Evolutionary conservation across 2,329 filamentous ascomycete genomes (phyloP).

Genomic region (Pestalotiopsis sp.): DNA sequence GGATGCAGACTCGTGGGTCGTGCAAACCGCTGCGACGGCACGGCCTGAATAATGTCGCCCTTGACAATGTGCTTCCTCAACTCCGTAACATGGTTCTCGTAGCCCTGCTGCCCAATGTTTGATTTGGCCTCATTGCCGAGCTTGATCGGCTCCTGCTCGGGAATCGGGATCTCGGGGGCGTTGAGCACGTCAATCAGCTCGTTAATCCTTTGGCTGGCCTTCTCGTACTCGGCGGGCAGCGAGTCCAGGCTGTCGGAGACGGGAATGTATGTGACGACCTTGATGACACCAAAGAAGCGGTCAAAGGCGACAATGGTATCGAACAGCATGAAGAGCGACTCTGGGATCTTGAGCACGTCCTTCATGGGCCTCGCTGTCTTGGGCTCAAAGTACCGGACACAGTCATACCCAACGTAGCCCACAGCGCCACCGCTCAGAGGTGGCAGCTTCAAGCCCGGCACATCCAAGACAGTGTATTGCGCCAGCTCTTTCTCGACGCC

Average conservation of each 20-base stretch:
- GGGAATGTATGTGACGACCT: conserved; percentile 88
- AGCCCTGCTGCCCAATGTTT: conserved; percentile 87
- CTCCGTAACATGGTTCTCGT: conserved; percentile 83
- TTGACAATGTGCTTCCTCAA: conserved; percentile 89
- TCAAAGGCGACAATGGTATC: conserved; percentile 95
- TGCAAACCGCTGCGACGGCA: conserved; percentile 91
- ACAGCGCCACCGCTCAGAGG: conserved; percentile 90
- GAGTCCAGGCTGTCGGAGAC: conserved; percentile 59
- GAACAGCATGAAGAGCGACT: conserved; percentile 96
- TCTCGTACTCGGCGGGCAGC: conserved; percentile 70
- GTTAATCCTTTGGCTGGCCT: conserved; percentile 66
- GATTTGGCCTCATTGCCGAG: conserved; percentile 81
- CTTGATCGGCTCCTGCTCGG: conserved; percentile 73
- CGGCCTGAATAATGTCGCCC: conserved; percentile 97
- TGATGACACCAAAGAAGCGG: conserved; percentile 89
- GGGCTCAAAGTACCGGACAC: conserved; percentile 96
- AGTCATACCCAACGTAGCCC: conserved; percentile 97
- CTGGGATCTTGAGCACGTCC: conserved; percentile 85
- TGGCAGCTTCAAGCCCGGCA: conserved; percentile 82
- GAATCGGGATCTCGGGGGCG: conserved; percentile 74
- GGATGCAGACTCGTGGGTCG: conserved; percentile 89
- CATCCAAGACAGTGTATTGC: conserved; percentile 76
- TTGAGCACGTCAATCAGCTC: conserved; percentile 73
- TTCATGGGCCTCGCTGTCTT: conserved; percentile 89
- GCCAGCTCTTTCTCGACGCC: conserved; percentile 80